Evolutionary conservation across 345 rosid species (phyloP).

Genomic region (Chamaenerion angustifolium): DNA sequence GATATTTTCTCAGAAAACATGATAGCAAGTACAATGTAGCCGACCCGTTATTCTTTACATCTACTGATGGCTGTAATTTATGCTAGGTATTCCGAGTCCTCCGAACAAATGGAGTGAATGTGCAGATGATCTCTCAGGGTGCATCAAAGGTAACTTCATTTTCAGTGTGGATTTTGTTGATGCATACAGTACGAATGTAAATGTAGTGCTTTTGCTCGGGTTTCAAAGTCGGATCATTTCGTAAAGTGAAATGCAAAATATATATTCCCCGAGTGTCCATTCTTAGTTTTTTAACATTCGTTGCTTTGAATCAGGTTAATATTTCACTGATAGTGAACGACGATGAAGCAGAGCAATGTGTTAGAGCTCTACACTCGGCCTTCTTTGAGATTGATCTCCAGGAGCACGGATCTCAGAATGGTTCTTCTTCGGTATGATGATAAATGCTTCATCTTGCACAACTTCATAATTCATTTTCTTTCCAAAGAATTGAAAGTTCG

Average conservation of each 20-base stretch:
- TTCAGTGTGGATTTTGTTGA: no score
- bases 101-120: constrained; percentile 71
- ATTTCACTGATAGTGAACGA: constrained; percentile 82
- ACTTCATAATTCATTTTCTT: not conserved
- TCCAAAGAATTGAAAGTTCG: no score
- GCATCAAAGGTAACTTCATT: constrained; percentile 68
- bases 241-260: not conserved
- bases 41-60: not conserved
- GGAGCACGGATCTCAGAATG: constrained; percentile 23
- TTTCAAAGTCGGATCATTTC: no score
- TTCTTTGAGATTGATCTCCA: constrained; percentile 55
- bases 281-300: not conserved
- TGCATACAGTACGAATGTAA: not conserved
- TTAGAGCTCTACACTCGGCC: constrained; percentile 57
- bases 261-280: not conserved
- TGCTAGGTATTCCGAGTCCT: constrained; percentile 78
- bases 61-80: not conserved
- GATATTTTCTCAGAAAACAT: no score
- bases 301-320: constrained; percentile 42
- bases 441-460: no score
- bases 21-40: no score
- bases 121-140: constrained; percentile 99
- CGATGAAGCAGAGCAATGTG: constrained; percentile 73
- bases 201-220: not conserved
- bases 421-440: constrained; percentile 16